phyloP scores from a whole-genome alignment of 805 yeast species.

The Komagataella pseudopastoris region DNA sequence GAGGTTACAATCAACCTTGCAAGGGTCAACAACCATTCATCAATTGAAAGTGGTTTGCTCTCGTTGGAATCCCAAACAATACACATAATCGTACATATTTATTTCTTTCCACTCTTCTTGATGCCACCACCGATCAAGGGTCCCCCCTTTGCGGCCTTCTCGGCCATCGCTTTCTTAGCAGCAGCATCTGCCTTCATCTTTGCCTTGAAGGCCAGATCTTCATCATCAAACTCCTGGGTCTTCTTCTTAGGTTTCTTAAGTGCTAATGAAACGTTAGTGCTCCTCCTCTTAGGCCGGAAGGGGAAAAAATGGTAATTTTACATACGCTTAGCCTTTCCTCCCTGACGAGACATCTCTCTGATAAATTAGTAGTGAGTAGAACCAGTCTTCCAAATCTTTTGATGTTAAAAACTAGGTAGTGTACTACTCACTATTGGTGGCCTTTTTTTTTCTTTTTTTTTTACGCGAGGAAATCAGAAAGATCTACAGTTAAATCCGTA shows the following conservation, averaged over 20 bases:
- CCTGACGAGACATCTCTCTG: conserved; percentile 31
- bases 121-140: conserved; percentile 91
- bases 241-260: conserved; percentile 77
- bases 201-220: conserved; percentile 80
- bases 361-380: not conserved
- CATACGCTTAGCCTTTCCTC: conserved; percentile 88
- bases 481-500: too few relatives aligned
- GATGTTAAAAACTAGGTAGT: not conserved
- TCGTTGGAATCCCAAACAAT: too few relatives aligned
- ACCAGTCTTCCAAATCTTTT: not conserved
- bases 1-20: not conserved
- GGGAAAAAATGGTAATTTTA: conserved; percentile 3
- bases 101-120: conserved; percentile 71
- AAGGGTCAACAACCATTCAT: not conserved
- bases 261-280: conserved; percentile 16
- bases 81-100: not conserved
- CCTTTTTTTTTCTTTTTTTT: too few relatives aligned
- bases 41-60: not conserved
- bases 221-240: conserved; percentile 67
- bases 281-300: not conserved
- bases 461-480: too few relatives aligned
- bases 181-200: conserved; percentile 92
- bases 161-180: conserved; percentile 83
- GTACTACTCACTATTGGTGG: not conserved
- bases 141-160: conserved; percentile 79